Base-by-base conservation (phyloP, 495 filamentous ascomycete genomes). In the Lasiosphaeriaceae sp. region DNA sequence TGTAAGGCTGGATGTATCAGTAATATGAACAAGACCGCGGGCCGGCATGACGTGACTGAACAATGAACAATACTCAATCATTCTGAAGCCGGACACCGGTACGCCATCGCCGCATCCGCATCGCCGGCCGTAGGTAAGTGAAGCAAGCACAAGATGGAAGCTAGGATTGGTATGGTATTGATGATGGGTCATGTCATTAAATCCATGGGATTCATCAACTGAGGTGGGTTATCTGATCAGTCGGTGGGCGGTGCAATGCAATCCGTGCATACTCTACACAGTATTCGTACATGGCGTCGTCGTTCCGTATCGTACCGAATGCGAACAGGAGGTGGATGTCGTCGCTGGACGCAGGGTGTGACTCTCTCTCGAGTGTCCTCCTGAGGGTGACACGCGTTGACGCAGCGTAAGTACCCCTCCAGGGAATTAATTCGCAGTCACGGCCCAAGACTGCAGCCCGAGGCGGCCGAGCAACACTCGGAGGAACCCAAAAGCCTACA, bases 401-500 rank as follows among this genome's bases (percentile, higher is more conserved):
- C 26, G 26, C 26, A 31, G 26, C 26, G 26, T 31, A 3, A 31
- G 26, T 3, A 31, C 26, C 26, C n/a, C n/a, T n/a, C n/a, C 16
- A 20, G 6, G 19, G n/a, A 2, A n/a, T 34, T 35, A 16, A 41
- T 52, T 52, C 50, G 50, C 41, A 24, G 44, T 35, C 16, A 47
- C 43, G 43, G 43, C 43, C 52, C 20, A 47, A 12, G 45, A 4
- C 39, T 43, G 34, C 41, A 22, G 29, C 24, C 52, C 52, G 52
- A 55, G 52, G 52, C 52, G 52, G 44, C 52, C 52, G 52, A 55
- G 52, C 52, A 43, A 43, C 52, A 22, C 24, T 55, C 52, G 52
- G 52, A 55, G 52, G 52, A 55, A 55, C 52, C n/a, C 52, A 55
- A 55, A 35, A 24, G 23, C 50, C 50, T 47, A 48, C 56, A 54